Evolutionary conservation across 2,329 filamentous ascomycete species (phyloP), one percentile per base, ranked within the genome.

Genomic region (Alternaria arbusti): DNA sequence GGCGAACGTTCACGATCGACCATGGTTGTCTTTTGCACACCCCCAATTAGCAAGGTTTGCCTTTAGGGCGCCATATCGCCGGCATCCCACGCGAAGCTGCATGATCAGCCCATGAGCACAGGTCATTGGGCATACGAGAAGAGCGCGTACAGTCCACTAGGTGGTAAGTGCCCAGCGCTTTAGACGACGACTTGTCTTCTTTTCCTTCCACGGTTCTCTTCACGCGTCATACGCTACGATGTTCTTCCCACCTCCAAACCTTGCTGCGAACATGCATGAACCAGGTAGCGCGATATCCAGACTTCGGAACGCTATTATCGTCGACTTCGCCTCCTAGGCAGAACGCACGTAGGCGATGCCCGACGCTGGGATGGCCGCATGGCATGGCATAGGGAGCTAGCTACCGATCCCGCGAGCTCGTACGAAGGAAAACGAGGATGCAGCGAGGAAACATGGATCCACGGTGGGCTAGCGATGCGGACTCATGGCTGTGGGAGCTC

Each of bases 41-140:
- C 49, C 22, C 28, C 45, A 28, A 12, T n/a, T 61, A 43, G 28
- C 10, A 62, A 44, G 51, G 40, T 47, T 59, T 45, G 15, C 20
- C 5, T 12, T n/a, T 43, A 49, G 28, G 9, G 30, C 26, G 20
- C 55, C 55, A 59, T n/a, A 12, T 46, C 30, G 17, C 49, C 49
- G 55, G 55, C 20, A 32, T 30, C 44, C 30, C 47, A 61, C 59
- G 47, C 40, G 55, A 58, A 50, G 32, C 49, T 45, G 60, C 60
- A 59, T 58, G 59, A 54, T 47, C 55, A 32, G 43, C 49, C 49
- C 30, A 40, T 50, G 43, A 59, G 60, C 60, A 62, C 55, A 44
- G 55, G 43, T 49, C 54, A 54, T 59, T 58, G 59, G 49, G 54
- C 46, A 61, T 57, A 43, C 49, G 49, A 52, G 44, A n/a, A 17